Base-by-base conservation (phyloP, 1,139 yeast species). In the Scheffersomyces titani region DNA sequence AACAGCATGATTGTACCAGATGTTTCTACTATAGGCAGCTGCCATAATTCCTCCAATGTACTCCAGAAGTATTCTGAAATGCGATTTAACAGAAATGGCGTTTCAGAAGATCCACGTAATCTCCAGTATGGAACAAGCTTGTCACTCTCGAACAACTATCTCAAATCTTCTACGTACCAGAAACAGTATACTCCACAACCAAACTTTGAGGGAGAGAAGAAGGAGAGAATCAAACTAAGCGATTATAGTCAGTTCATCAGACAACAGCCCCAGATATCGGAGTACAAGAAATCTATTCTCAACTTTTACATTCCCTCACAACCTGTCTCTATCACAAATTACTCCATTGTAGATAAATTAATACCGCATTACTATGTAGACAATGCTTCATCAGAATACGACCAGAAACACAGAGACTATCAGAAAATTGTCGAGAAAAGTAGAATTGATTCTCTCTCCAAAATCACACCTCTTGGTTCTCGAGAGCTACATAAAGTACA, bases 401-500 rank as follows among this genome's bases (percentile, higher is more conserved):
- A 55, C 20, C 54, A 52, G n/a, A 47, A 52, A 19, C 62, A 56
- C 19, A 44, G 52, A 3, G 58, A 56, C 16, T 19, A 58, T 18
- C 55, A 59, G 19, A 55, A 54, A 2, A 48, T 50, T 13, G 50
- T 62, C 3, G 53, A 60, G 18, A 55, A 56, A 36, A 52, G 55
- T 6, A 55, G 63, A 11, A 46, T 52, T 5, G 49, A 51, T 21
- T 53, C 59, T 3, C 21, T 54, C 5, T 61, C 65, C 5, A 55
- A 54, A 30, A 54, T 62, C 24, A 51, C 52, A 0, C 57, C 62
- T 1, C 57, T 63, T 36, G 36, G 30, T n/a, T 18, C 55, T 0
- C 52, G 57, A 3, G 70, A 66, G 59, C 57, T 69, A 11, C 40
- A 61, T 1, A 58, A 64, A 49, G 75, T 79, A 0, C 55, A 61